Evolutionary conservation across 148 eudicot genomes (phyloP).

Genomic region (Cornus controversa): DNA sequence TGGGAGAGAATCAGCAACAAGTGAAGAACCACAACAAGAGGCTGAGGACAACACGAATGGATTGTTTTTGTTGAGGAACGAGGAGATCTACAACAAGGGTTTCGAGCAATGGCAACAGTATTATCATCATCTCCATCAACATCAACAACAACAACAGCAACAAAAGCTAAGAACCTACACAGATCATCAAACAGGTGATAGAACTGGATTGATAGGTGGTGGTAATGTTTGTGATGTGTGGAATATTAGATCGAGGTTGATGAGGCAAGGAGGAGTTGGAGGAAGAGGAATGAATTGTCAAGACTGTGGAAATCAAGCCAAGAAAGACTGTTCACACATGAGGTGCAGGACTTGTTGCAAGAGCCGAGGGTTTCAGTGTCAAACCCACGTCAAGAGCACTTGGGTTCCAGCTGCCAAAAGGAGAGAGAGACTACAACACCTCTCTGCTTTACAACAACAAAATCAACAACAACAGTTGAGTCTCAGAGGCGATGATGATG

Average conservation of each 20-base stretch:
- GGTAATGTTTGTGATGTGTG: constrained; percentile 7
- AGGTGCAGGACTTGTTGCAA: constrained; percentile 90
- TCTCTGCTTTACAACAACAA: constrained; percentile 15
- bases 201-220: not conserved
- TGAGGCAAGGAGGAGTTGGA: constrained; percentile 21
- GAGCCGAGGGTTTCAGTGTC: constrained; percentile 76
- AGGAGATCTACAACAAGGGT: constrained; percentile 77
- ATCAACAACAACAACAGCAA: constrained; percentile 8
- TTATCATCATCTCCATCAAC: constrained; percentile 61
- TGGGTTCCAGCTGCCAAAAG: constrained; percentile 92
- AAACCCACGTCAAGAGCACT: constrained; percentile 85
- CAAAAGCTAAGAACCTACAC: not conserved
- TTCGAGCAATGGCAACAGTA: constrained; percentile 90
- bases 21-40: constrained; percentile 17
- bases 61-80: constrained; percentile 31
- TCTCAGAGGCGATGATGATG: constrained; percentile 19
- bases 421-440: constrained; percentile 62
- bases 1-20: constrained; percentile 16
- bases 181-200: constrained; percentile 12
- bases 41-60: constrained; percentile 2
- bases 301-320: constrained; percentile 90
- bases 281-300: constrained; percentile 65
- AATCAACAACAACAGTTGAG: constrained; percentile 28
- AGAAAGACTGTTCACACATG: constrained; percentile 68
- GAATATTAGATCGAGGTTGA: constrained; percentile 12